phyloP scores from a whole-genome alignment of 176 grass and related monocot genomes.

The Cymbopogon citratus region DNA sequence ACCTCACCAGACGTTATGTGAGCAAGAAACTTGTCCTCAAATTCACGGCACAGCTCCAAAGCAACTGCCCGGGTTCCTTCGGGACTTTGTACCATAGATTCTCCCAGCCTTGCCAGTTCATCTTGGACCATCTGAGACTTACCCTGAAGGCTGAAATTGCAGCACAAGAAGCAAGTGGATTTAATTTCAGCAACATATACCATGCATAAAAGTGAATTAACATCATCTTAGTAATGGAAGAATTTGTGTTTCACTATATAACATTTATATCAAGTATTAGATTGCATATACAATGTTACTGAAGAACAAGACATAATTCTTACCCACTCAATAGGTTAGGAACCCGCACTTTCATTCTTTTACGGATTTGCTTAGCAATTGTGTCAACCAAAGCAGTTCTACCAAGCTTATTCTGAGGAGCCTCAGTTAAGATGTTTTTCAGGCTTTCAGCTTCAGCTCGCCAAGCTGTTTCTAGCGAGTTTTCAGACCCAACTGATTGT shows the following conservation, averaged over 20 bases:
- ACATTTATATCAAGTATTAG: constrained; percentile 4
- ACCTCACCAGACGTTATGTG: constrained; percentile 90
- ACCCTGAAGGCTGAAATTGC: constrained; percentile 67
- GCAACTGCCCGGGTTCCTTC: constrained; percentile 88
- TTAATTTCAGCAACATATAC: not conserved
- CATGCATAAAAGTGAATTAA: not conserved
- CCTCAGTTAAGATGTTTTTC: constrained; percentile 61
- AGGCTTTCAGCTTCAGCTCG: constrained; percentile 74
- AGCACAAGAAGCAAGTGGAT: not conserved
- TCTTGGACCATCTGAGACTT: constrained; percentile 86
- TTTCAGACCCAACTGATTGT: constrained; percentile 68
- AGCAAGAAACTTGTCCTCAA: constrained; percentile 85
- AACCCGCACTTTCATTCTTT: constrained; percentile 81
- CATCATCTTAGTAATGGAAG: not conserved
- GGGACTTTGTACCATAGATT: constrained; percentile 79
- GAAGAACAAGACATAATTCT: constrained; percentile 13
- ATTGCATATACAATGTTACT: not conserved
- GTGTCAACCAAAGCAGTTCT: constrained; percentile 67
- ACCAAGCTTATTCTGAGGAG: constrained; percentile 70
- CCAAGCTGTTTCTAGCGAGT: constrained; percentile 89
- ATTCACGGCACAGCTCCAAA: constrained; percentile 88
- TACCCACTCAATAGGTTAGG: constrained; percentile 89
- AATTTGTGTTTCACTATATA: not conserved
- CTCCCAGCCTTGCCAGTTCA: constrained; percentile 79
- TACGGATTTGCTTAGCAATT: constrained; percentile 84